Evolutionary conservation across 805 yeast genomes (phyloP), one percentile per base, ranked within the genome.

Genomic region (Candida ficus): DNA sequence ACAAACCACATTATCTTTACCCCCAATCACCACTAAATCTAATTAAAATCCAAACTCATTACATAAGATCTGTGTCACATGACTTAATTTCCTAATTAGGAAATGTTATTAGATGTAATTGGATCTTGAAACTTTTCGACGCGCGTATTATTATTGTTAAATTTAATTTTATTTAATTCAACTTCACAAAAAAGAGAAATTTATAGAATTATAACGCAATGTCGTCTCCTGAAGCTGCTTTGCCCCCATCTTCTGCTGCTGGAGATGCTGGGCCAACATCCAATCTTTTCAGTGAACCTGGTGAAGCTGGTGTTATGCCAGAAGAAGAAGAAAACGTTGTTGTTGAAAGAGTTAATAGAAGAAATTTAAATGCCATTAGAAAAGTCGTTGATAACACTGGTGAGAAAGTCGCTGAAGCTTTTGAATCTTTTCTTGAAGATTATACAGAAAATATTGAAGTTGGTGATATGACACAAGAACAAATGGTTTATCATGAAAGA

Each of bases 341-440:
- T 18, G 42, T 54, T 1, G 60, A 61, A 19, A 50, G 64, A 23
- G 56, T 69, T 44, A 64, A 73, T 53, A 72, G 83, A 64, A 73
- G 82, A 54, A 75, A 76, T 45, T 67, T 81, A 44, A 70, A 76
- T 43, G 78, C 79, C 21, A 86, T 91, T 39, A 89, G 95, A 21
- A 87, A 84, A 57, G 96, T 93, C 21, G 77, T 77, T 21, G 99
- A 93, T 66, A 78, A 79, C 35, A 88, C 96, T 4, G 97, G 96
- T 44, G 97, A 90, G 58, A 87, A 87, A 52, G 97, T 93, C 14
- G 76, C 91, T 33, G 96, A 88, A 61, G 80, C 90, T 13, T 91
- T 93, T 60, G 96, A 90, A 60, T 77, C 73, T 48, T 91, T 91
- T 56, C 63, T 91, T 41, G 84, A 80, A 55, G 83, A 76, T 25